A percentile compares a stretch with the other conserved stretches of the same genome.
Evolutionary conservation across 495 filamentous ascomycete genomes (phyloP).

Genomic region (Lepidopterella palustris): DNA sequence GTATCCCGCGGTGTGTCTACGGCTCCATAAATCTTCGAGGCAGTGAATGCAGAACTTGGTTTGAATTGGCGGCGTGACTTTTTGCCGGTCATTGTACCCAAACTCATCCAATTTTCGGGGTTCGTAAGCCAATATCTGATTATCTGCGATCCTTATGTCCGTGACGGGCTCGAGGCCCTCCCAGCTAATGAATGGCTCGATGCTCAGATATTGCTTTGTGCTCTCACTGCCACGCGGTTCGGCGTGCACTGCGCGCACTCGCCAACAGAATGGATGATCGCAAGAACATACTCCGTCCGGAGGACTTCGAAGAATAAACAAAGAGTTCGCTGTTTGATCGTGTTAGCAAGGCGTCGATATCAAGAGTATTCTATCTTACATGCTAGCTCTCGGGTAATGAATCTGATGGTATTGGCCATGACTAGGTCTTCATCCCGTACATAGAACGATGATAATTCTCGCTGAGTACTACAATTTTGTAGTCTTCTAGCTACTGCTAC

Average conservation of each 20-base stretch:
- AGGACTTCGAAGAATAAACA: neutral
- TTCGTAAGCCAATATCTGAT: neutral
- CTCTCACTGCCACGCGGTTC: neutral
- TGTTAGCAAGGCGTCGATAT: neutral
- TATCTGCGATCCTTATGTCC: neutral
- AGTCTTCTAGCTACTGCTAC: neutral
- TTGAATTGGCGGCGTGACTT: neutral
- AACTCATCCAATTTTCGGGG: neutral
- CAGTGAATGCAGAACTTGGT: neutral
- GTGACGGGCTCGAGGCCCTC: neutral
- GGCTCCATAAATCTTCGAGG: neutral
- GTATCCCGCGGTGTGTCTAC: neutral
- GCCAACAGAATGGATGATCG: neutral
- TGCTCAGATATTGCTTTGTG: neutral
- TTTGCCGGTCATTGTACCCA: neutral
- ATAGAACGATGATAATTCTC: neutral
- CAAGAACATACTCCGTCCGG: neutral
- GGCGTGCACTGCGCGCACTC: neutral
- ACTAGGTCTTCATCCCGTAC: neutral
- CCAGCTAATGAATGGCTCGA: neutral
- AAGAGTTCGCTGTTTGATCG: neutral
- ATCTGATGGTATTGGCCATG: neutral
- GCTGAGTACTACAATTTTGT: neutral
- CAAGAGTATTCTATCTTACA: neutral
- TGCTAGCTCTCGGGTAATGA: neutral